A percentile compares a stretch with the other conserved stretches of the same genome.
Conservation (phyloP, 305 asterid genomes). For the Stenogyne calaminthoides region DNA sequence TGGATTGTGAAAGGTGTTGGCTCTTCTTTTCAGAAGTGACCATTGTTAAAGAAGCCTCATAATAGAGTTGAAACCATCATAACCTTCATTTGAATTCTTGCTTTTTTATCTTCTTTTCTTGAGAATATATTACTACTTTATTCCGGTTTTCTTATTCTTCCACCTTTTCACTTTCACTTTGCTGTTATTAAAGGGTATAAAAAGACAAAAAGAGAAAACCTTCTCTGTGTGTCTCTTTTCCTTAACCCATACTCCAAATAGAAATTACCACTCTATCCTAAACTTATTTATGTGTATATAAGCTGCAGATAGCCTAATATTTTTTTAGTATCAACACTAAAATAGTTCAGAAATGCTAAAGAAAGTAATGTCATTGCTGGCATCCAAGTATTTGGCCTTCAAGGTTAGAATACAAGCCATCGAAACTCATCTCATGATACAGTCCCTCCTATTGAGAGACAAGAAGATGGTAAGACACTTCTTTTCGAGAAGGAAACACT, state of each 20-base stretch:
- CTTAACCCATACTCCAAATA: constrained; percentile 33
- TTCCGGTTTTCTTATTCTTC: constrained; percentile 13
- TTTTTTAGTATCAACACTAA: neutral
- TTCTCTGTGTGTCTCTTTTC: constrained; percentile 10
- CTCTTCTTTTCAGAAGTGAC: constrained; percentile 27
- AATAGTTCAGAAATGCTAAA: constrained; percentile 26
- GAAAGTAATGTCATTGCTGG: constrained; percentile 34
- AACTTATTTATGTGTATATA: neutral
- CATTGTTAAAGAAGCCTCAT: neutral
- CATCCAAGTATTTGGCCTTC: constrained; percentile 30
- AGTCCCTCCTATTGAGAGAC: constrained; percentile 36
- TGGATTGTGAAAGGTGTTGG: constrained; percentile 16
- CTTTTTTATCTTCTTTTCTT: constrained; percentile 22
- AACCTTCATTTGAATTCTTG: neutral
- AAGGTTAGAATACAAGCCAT: constrained; percentile 31
- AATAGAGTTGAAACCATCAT: neutral
- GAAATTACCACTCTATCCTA: neutral
- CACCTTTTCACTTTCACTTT: constrained; percentile 36
- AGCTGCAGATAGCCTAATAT: neutral
- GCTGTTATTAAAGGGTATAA: neutral
- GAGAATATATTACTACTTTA: constrained; percentile 15
- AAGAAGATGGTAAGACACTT: constrained; percentile 31
- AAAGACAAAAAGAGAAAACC: neutral
- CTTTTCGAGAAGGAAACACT: constrained; percentile 18
- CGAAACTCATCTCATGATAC: constrained; percentile 39